Evolutionary conservation across 768 basidiomycete genomes (phyloP), one percentile per base, ranked within the genome.

Genomic region (Mycena albidolilacea): DNA sequence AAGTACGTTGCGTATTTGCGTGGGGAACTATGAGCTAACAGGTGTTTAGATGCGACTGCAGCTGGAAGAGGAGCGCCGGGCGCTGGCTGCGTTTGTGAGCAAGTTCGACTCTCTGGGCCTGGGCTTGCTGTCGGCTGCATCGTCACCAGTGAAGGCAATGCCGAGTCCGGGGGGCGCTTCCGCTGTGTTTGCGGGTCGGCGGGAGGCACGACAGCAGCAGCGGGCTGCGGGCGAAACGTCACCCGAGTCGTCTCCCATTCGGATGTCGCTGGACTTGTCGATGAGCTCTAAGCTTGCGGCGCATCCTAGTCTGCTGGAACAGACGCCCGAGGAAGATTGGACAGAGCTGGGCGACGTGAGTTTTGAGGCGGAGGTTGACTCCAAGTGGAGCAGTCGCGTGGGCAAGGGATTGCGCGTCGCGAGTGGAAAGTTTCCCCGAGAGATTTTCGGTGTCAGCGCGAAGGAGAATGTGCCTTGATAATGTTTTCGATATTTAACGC

Each of bases 81-180:
- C 93, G 10, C 85, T 96, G 50, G 89, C 93, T 5, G 88, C 93
- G 7, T 96, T 96, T 76, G 95, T 96, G 57, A 87, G 85, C 80
- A 94, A 93, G 80, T 95, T 96, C 77, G 95, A 96, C 81, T 87
- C 93, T 12, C 81, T 94, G 37, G 92, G 92, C 0, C 78, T 93
- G 41, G 86, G 86, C 9, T 57, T 69, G 0, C 80, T 81, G 10
- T 82, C 83, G 15, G 73, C 77, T 7, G 74, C 81, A 23, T 69
- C 80, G 19, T 77, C 86, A 2, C 77, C 84, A 5, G 81, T 87
- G 21, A 89, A 87, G 71, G 80, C 85, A n/a, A 87, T 86, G 83
- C 89, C 88, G 1, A 84, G 83, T 2, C 85, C 86, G 4, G 87
- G 91, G 15, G 88, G 89, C 9, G 88, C 90, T 0, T 79, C 85